phyloP scores from a whole-genome alignment of 2,329 filamentous ascomycete genomes.

The Diplocarpon rosae region DNA sequence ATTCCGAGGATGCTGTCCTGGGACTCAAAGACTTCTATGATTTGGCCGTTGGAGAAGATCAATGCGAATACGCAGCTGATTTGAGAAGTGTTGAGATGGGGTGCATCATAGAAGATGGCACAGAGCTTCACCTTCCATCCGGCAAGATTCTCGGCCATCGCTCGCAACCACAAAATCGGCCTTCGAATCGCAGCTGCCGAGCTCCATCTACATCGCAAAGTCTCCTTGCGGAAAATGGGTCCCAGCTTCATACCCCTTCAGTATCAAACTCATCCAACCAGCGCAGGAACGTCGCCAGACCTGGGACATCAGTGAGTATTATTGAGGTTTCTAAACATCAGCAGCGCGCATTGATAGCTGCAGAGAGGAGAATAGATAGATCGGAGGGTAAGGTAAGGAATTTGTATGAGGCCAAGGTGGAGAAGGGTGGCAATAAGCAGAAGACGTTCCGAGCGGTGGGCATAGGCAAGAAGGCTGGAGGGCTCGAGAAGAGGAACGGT shows the following conservation, averaged over 20 bases:
- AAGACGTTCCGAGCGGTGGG: constrained; percentile 18
- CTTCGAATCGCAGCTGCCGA: too few relatives aligned
- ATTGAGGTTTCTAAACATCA: constrained; percentile 19
- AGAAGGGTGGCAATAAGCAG: constrained; percentile 21
- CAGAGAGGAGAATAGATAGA: constrained; percentile 18
- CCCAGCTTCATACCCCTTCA: neutral
- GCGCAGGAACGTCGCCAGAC: neutral
- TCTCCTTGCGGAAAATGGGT: neutral
- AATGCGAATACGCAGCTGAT: neutral
- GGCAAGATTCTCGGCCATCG: constrained; percentile 29
- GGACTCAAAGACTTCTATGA: constrained; percentile 4
- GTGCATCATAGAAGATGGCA: neutral
- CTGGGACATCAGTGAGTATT: constrained; percentile 13
- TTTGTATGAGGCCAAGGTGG: constrained; percentile 16
- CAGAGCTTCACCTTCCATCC: constrained; percentile 28
- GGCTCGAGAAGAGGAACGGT: constrained; percentile 17
- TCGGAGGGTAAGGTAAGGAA: constrained; percentile 17
- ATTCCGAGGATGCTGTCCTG: constrained; percentile 12
- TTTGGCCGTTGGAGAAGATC: constrained; percentile 10
- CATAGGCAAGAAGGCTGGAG: constrained; percentile 20
- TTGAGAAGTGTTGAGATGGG: neutral
- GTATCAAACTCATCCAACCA: neutral
- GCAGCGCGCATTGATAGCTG: constrained; percentile 16
- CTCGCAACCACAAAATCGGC: neutral
- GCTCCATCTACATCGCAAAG: neutral